These are phyloP conservation scores for Perkinsus marinus DNA, from an alignment of 169 alveolate species.

Conservation along the genomic window DNA sequence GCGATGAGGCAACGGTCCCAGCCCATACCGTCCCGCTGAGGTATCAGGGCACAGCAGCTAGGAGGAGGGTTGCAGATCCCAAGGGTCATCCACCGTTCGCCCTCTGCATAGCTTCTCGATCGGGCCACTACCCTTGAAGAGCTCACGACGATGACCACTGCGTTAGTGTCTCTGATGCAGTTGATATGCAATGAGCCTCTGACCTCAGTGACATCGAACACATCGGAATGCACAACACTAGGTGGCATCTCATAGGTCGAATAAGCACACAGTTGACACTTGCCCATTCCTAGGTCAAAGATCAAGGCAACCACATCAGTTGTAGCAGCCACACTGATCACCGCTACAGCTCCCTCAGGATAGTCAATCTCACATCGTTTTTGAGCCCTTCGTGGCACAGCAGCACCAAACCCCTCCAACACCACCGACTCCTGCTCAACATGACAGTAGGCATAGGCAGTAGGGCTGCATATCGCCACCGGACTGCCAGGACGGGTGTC, in stretches of 20 bases:
- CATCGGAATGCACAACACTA: background rate
- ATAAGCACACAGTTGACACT: background rate
- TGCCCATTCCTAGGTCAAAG: background rate
- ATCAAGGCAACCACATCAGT: background rate
- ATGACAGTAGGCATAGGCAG: background rate
- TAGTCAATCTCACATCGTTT: background rate
- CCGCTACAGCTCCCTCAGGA: background rate
- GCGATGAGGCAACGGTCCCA: background rate
- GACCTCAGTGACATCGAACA: background rate
- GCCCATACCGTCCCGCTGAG: background rate
- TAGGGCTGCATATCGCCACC: background rate
- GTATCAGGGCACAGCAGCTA: background rate
- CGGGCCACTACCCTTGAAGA: background rate
- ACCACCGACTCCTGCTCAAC: background rate
- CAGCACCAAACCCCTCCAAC: background rate
- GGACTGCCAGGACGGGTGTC: background rate
- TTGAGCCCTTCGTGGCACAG: background rate
- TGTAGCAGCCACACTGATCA: background rate
- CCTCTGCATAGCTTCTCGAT: background rate
- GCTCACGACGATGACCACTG: background rate
- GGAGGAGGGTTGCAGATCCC: background rate
- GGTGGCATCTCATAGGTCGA: background rate
- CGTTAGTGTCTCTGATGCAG: background rate
- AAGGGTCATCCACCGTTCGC: background rate
- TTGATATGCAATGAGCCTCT: background rate